These are phyloP conservation scores for Russula earlei DNA, from an alignment of 768 basidiomycete genomes.

Conservation along the genomic window DNA sequence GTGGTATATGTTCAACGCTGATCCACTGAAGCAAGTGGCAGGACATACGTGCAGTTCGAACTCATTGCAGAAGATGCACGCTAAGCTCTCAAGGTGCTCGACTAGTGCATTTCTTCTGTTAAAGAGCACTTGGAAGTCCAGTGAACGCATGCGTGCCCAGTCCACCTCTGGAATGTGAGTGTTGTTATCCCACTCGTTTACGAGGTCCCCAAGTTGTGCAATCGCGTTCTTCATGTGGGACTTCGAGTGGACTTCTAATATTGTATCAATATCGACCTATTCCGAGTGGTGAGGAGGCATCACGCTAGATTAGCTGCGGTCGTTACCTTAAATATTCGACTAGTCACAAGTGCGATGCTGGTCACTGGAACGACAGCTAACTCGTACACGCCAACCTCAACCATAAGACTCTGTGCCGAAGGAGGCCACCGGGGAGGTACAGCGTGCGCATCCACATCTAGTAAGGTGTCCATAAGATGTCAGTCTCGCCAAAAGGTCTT, in stretches of 20 bases:
- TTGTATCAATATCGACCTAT: constrained; percentile 62
- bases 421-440: constrained; percentile 79
- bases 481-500: not conserved
- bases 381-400: constrained; percentile 55
- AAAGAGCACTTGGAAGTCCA: constrained; percentile 87
- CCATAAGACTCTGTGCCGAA: constrained; percentile 34
- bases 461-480: not conserved
- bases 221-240: constrained; percentile 51
- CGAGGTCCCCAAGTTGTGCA: constrained; percentile 38
- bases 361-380: constrained; percentile 52
- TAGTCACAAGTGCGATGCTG: constrained; percentile 70
- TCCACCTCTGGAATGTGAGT: constrained; percentile 62
- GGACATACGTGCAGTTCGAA: constrained; percentile 69
- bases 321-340: constrained; percentile 57
- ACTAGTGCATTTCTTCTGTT: constrained; percentile 45
- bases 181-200: constrained; percentile 46
- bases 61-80: constrained; percentile 51
- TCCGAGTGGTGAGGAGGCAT: not conserved
- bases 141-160: constrained; percentile 71
- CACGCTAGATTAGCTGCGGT: not conserved
- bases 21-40: not conserved
- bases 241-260: constrained; percentile 58
- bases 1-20: constrained; percentile 11
- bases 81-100: constrained; percentile 33
- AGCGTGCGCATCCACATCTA: constrained; percentile 49